Evolutionary conservation across 768 basidiomycete species (phyloP), one percentile per base, ranked within the genome.

Genomic region (Melanogaster broomeanus): DNA sequence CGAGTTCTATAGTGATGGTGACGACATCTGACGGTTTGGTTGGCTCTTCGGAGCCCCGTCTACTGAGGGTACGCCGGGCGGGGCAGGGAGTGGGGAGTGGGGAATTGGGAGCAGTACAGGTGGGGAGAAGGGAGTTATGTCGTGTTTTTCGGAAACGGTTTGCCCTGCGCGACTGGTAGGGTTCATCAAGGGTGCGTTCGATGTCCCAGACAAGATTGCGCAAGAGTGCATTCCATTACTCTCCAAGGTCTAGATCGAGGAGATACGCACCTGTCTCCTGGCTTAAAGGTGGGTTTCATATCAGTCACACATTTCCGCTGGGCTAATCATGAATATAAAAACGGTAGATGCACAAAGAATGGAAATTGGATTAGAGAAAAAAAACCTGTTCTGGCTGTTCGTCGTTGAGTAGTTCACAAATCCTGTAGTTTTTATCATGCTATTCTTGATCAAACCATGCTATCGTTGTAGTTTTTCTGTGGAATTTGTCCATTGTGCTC

Each of bases 31-130:
- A 93, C 91, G 81, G 76, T 84, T 74, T 77, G 83, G 88, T 77
- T 64, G 88, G 90, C 90, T 92, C 89, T 74, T 69, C 59, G 88
- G 89, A 88, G 89, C 88, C 86, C 78, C 77, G 74, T 74, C 79
- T 70, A 75, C 65, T 64, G 60, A 78, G 77, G 82, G 76, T 42
- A 84, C 82, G 83, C 73, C 84, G 73, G 79, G 88, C 70, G 85
- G 81, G 83, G 86, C 58, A 77, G 56, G 59, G 77, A 72, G 25
- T 35, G 57, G 44, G 38, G 52, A 25, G 13, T 28, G 54, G 18
- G 19, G 48, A 10, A 18, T 24, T n/a, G 51, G 39, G 18, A 41
- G 37, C 33, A 46, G 39, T 19, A 48, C 47, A 42, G 53, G 46
- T 27, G 18, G 31, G 48, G 52, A 40, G 41, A 39, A 31, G 3